Conservation (phyloP, 75 land plant genomes). For the Selaginella tamariscina region DNA sequence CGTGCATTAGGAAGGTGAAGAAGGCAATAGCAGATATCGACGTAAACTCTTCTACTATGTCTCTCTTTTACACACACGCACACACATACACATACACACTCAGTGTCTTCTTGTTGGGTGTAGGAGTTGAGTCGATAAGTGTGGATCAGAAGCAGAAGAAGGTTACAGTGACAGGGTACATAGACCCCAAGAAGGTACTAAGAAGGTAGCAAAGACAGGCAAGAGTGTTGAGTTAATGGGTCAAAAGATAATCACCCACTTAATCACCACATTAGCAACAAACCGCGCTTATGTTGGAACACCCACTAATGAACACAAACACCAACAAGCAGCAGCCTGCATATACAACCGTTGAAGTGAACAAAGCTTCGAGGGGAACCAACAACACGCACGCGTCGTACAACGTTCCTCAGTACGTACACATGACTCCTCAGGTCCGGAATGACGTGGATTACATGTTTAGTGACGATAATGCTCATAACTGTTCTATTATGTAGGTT, state of each 20-base stretch:
- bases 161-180: conserved; percentile 7
- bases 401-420: background rate
- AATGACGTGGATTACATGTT: conserved; percentile 4
- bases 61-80: too few species aligned
- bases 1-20: conserved; percentile 10
- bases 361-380: background rate
- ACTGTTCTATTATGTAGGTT: conserved; percentile 5
- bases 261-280: conserved; percentile 2
- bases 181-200: conserved; percentile 9
- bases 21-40: conserved; percentile 4
- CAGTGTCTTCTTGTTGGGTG: background rate
- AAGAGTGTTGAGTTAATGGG: conserved; percentile 4
- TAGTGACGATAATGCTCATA: conserved; percentile 7
- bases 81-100: background rate
- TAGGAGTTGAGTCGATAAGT: background rate
- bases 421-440: background rate
- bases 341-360: background rate
- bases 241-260: background rate
- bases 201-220: conserved; percentile 11
- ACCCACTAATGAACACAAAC: too few species aligned
- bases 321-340: background rate
- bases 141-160: conserved; percentile 10
- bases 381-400: background rate
- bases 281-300: too few species aligned
- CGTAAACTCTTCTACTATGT: background rate